Conservation (phyloP, 2,329 filamentous ascomycete species). For the Cryphonectria parasitica region DNA sequence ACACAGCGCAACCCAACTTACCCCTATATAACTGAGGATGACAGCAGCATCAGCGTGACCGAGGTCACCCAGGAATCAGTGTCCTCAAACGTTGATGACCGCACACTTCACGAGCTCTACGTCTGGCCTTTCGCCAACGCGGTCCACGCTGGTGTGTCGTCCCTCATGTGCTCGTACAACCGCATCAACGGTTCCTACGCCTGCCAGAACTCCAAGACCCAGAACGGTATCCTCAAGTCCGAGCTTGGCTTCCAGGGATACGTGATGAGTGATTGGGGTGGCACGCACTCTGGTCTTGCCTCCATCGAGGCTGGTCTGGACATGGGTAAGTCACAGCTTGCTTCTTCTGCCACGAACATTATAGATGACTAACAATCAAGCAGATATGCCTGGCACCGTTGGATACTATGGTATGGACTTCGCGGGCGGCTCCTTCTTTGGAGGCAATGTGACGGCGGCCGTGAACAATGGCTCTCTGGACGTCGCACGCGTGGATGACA, state of each 20-base stretch:
- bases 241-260: constrained; percentile 80
- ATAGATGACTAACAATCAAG: background rate
- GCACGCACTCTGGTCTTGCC: constrained; percentile 43
- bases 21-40: background rate
- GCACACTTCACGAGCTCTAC: constrained; percentile 73
- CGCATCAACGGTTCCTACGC: constrained; percentile 77
- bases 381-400: constrained; percentile 52
- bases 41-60: constrained; percentile 41
- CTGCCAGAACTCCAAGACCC: constrained; percentile 74
- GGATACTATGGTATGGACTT: constrained; percentile 38
- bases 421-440: constrained; percentile 47
- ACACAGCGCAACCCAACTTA: constrained; percentile 42
- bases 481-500: constrained; percentile 48
- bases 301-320: constrained; percentile 52
- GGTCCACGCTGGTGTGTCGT: constrained; percentile 65
- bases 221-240: constrained; percentile 74
- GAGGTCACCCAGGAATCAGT: constrained; percentile 61
- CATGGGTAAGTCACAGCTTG: constrained; percentile 37
- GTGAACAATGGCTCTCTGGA: constrained; percentile 53
- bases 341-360: background rate
- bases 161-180: constrained; percentile 70
- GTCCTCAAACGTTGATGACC: constrained; percentile 69
- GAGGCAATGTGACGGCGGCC: constrained; percentile 48
- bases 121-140: constrained; percentile 76
- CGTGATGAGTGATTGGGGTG: constrained; percentile 70